Evolutionary conservation across 2,329 filamentous ascomycete genomes (phyloP).

Genomic region (Arthrocladium fulminans): DNA sequence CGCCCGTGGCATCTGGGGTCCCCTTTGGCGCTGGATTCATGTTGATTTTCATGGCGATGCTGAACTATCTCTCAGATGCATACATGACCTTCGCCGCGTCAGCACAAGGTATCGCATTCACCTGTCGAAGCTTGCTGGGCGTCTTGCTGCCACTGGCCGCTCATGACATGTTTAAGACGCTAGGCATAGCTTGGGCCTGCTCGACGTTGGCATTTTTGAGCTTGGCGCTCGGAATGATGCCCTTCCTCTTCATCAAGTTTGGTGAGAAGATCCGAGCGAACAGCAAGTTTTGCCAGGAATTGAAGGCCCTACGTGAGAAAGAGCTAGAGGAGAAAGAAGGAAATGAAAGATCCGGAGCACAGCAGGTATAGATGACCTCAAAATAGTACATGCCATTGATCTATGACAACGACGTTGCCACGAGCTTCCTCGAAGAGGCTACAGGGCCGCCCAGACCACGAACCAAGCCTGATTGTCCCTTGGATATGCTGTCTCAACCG

Average conservation of each 20-base stretch:
- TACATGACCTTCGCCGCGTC: conserved; percentile 56
- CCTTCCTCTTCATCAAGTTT: conserved; percentile 35
- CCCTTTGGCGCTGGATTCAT: conserved; percentile 54
- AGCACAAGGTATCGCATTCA: conserved; percentile 45
- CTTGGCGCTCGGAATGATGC: conserved; percentile 32
- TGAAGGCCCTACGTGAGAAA: conserved; percentile 29
- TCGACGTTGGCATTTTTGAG: conserved; percentile 34
- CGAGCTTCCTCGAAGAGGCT: too few species aligned
- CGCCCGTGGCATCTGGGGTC: conserved; percentile 52
- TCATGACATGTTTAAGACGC: conserved; percentile 28
- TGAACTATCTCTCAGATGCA: conserved; percentile 60
- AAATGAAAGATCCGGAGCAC: not conserved
- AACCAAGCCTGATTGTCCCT: too few species aligned
- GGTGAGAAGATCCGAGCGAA: conserved; percentile 32
- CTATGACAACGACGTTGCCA: too few species aligned
- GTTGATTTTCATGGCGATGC: conserved; percentile 53
- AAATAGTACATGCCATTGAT: not conserved
- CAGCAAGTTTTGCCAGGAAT: conserved; percentile 35
- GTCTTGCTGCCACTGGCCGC: conserved; percentile 48
- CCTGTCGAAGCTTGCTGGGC: conserved; percentile 43
- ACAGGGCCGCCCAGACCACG: too few species aligned
- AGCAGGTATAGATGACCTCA: conserved; percentile 1
- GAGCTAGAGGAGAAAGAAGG: conserved; percentile 21
- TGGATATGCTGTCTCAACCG: too few species aligned
- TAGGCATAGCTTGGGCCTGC: conserved; percentile 36